Percentiles rank a stretch among this genome's conserved stretches.
Conservation (phyloP, 805 yeast species). For the Torulaspora maleeae region DNA sequence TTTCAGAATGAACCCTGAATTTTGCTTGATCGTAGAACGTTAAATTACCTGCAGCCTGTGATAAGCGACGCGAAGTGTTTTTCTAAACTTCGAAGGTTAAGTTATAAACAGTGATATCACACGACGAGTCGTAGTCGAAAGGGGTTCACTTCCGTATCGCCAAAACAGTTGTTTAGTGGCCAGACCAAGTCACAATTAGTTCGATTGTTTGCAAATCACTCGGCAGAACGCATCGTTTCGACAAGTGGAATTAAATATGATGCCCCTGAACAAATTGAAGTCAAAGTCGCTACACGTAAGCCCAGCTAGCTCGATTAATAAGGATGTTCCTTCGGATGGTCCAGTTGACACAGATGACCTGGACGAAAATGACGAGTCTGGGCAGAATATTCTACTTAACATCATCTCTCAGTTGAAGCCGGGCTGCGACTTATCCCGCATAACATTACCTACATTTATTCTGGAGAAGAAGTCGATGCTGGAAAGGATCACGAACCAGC, state of each 20-base stretch:
- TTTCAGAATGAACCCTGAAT: neutral
- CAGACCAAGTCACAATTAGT: no score
- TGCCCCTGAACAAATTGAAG: slow-evolving; percentile 9
- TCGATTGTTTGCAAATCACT: no score
- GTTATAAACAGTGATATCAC: neutral
- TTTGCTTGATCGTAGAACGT: no score
- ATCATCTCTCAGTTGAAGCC: slow-evolving; percentile 89
- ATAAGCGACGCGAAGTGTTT: slow-evolving; percentile 2
- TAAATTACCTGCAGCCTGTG: neutral
- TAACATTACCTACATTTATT: slow-evolving; percentile 92
- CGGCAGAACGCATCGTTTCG: no score
- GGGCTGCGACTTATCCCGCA: slow-evolving; percentile 83
- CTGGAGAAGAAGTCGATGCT: slow-evolving; percentile 93
- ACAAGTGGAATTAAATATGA: neutral
- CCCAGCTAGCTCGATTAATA: slow-evolving; percentile 7
- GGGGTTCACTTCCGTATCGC: neutral
- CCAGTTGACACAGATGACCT: slow-evolving; percentile 56
- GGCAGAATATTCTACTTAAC: slow-evolving; percentile 79
- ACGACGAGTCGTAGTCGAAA: neutral
- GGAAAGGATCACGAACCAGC: slow-evolving; percentile 87
- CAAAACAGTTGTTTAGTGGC: no score
- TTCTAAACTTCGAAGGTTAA: neutral
- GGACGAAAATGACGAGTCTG: slow-evolving; percentile 88
- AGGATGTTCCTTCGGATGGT: slow-evolving; percentile 8
- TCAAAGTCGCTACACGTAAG: slow-evolving; percentile 7